Base-by-base conservation (phyloP, 1,139 yeast genomes). In the Geotrichum carabidarum region DNA sequence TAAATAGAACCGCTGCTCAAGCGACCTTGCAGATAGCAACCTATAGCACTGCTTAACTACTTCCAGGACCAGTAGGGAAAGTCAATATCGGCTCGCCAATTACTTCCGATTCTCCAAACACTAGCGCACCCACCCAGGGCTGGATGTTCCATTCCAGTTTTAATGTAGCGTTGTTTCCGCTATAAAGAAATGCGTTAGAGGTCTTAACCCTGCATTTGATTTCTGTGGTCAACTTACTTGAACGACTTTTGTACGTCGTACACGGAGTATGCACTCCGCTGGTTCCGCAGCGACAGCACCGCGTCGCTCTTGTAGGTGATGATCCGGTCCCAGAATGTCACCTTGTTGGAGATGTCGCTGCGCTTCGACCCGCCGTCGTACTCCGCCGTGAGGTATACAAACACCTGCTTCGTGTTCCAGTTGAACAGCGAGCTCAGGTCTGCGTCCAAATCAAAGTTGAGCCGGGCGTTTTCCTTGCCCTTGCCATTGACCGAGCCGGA, bases 361-460 rank as follows among this genome's bases (percentile, higher is more conserved):
- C 54, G 50, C 37, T 62, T 59, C 49, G 71, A 62, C 58, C 67
- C 54, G 1, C 93, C 93, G 11, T 84, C 83, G 65, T 91, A 90
- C 65, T 89, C 94, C 1, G 95, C 96, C 1, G 95, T 87, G 59
- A 93, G 75, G 65, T 91, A 93, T 4, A 86, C 86, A 68, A 93
- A 91, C 18, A 93, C 82, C 70, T 93, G 99, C 67, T 93, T 93
- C 11, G 99, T 93, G 71, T 93, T 93, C 97, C 98, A 93, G 70
- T 87, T 90, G 78, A 91, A 91, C 55, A 93, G 75, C 1, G 90
- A 83, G 0, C 86, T 69, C 62, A 93, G 68, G 63, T 84, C 89
- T 3, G 74, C 79, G 8, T 81, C 81, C 56, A 93, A 73, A 67
- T 89, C 96, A 66, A 91, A 90, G 15, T 72, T 73, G 45, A 90